Base-by-base conservation (phyloP, 2,329 filamentous ascomycete genomes). In the Pseudogymnoascus sp. region DNA sequence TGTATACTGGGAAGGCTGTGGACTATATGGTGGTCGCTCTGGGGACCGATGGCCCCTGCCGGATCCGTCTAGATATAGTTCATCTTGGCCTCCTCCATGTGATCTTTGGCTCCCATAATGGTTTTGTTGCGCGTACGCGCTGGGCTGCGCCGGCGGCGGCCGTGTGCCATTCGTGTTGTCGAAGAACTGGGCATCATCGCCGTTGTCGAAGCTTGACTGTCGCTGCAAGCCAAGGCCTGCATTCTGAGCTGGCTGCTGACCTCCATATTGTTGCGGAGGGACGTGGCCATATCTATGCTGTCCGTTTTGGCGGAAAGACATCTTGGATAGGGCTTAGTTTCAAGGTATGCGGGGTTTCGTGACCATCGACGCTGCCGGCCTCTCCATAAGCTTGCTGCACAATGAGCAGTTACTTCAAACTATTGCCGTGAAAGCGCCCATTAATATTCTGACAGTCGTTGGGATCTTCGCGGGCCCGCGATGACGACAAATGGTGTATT, bases 201-300 rank as follows among this genome's bases (percentile, higher is more conserved):
- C 89, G 68, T 82, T 84, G 73, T 91, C 87, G 77, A 90, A 92
- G 77, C 88, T 93, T 59, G 84, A 82, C 67, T 84, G 82, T 67
- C 89, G 81, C 47, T 70, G 71, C 33, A 74, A 37, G 38, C 68
- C 66, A 18, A 77, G 74, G 67, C 78, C 77, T 38, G 70, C 64
- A 59, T 74, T 70, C 64, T 76, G 74, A 47, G 77, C 74, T 44
- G 72, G 67, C 61, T 75, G 69, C 50, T 75, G 77, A 65, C 74
- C 74, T 59, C 79, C 76, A 67, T 88, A 88, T 71, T 86, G 84
- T 31, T 85, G 84, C 14, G 85, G 85, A 66, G 85, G 85, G 60
- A 88, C 76, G 75, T 87, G 83, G 75, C 85, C 85, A 70, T 87
- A 88, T 53, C 84, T 82, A 74, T 83, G 80, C 72, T 84, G 82